phyloP scores from a whole-genome alignment of 2,329 filamentous ascomycete species.

The Botrytis sinoallii region DNA sequence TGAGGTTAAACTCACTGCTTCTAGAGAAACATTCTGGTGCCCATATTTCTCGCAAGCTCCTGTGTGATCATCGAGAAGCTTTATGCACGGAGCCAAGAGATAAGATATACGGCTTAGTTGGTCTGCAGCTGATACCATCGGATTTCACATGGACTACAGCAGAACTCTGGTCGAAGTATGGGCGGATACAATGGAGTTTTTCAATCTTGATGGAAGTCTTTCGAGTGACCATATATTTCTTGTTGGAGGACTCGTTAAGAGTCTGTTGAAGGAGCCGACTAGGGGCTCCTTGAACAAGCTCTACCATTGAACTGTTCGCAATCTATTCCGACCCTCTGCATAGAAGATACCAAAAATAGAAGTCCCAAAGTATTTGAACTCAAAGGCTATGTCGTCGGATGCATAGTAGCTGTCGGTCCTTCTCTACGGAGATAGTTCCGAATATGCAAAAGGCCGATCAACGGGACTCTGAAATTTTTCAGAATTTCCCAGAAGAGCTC shows the following conservation, averaged over 20 bases:
- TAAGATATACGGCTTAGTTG: slow-evolving; percentile 36
- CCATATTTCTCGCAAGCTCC: slow-evolving; percentile 25
- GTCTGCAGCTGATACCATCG: slow-evolving; percentile 31
- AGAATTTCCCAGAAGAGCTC: neutral
- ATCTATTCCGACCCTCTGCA: neutral
- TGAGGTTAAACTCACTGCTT: slow-evolving; percentile 26
- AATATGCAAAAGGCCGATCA: neutral
- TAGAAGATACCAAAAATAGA: neutral
- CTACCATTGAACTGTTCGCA: neutral
- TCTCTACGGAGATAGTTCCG: neutral
- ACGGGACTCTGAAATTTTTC: slow-evolving; percentile 5
- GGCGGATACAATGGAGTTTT: slow-evolving; percentile 32
- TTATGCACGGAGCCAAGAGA: slow-evolving; percentile 34
- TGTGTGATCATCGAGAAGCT: slow-evolving; percentile 29
- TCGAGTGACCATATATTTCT: neutral
- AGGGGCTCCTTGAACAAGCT: neutral
- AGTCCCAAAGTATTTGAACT: neutral
- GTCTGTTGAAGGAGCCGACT: neutral
- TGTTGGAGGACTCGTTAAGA: slow-evolving; percentile 9
- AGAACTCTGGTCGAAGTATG: slow-evolving; percentile 33
- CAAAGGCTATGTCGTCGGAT: neutral
- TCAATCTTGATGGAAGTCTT: slow-evolving; percentile 19
- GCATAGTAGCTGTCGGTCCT: slow-evolving; percentile 1
- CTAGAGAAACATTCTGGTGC: slow-evolving; percentile 16
- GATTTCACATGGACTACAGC: slow-evolving; percentile 33